Percentiles rank a stretch among this genome's conserved stretches.
Evolutionary conservation across 163 green algal genomes (phyloP).

Genomic region (Scenedesmus sp.): DNA sequence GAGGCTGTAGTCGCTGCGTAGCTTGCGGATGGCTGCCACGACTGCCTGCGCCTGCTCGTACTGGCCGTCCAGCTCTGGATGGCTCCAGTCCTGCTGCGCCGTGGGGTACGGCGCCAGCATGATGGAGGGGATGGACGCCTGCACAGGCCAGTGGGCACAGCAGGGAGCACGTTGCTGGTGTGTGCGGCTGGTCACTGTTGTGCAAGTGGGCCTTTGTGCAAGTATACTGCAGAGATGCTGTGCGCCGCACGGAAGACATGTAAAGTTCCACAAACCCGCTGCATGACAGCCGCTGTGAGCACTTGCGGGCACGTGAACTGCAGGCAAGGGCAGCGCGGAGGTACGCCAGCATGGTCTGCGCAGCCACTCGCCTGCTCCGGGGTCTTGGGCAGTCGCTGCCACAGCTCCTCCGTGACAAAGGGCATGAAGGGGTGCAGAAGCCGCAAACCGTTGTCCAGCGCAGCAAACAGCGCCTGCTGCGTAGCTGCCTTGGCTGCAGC

Average conservation of each 20-base stretch:
- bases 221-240: background rate
- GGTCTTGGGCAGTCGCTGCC: constrained; percentile 93
- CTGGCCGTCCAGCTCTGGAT: constrained; percentile 76
- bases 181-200: background rate
- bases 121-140: constrained; percentile 72
- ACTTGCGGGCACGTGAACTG: too few relatives aligned
- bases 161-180: background rate
- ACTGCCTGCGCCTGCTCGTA: constrained; percentile 62
- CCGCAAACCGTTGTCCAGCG: constrained; percentile 82
- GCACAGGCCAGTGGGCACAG: background rate
- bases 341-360: background rate
- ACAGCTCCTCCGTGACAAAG: constrained; percentile 99
- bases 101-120: constrained; percentile 92
- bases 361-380: constrained; percentile 27
- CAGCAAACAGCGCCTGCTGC: constrained; percentile 78
- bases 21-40: constrained; percentile 62
- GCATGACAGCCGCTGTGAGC: background rate
- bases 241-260: background rate
- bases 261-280: background rate
- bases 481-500: constrained; percentile 57
- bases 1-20: constrained; percentile 82
- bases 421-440: constrained; percentile 99
- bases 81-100: constrained; percentile 64
- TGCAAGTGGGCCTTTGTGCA: background rate
- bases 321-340: background rate